Evolutionary conservation across 805 yeast genomes (phyloP).

Genomic region (Hermanozyma aechmeae): DNA sequence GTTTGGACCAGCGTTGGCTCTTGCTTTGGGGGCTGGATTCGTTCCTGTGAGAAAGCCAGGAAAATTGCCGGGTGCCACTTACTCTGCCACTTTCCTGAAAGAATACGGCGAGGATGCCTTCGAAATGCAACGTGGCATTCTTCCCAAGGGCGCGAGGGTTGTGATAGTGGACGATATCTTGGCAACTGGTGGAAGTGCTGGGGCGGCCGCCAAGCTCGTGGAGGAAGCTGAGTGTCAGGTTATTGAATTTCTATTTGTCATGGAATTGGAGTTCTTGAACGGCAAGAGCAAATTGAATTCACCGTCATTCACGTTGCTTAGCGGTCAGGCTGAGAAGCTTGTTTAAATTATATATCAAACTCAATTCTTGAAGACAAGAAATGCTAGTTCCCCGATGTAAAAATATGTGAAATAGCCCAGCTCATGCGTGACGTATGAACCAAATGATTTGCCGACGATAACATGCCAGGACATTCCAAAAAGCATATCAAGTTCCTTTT

Average conservation of each 20-base stretch:
- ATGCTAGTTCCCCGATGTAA: constrained; percentile 61
- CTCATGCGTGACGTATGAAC: constrained; percentile 73
- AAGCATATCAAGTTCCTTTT: constrained; percentile 55
- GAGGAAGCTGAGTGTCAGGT: constrained; percentile 57
- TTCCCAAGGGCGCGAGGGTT: constrained; percentile 73
- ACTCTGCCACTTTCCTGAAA: constrained; percentile 66
- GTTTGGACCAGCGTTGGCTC: constrained; percentile 92
- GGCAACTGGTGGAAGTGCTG: constrained; percentile 97
- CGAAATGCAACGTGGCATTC: constrained; percentile 78
- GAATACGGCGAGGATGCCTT: constrained; percentile 90
- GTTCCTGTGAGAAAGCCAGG: constrained; percentile 95
- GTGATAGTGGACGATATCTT: constrained; percentile 91
- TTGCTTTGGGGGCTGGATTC: constrained; percentile 82
- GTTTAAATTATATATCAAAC: too few species aligned
- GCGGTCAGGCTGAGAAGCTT: constrained; percentile 60
- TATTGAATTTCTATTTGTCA: constrained; percentile 74
- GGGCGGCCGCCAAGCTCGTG: constrained; percentile 85
- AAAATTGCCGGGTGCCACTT: constrained; percentile 82
- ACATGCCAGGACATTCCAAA: constrained; percentile 77
- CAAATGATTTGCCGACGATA: constrained; percentile 71
- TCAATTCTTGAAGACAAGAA: constrained; percentile 55
- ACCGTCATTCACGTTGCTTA: constrained; percentile 81
- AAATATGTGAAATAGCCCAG: constrained; percentile 64
- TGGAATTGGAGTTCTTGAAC: constrained; percentile 91
- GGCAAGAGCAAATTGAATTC: constrained; percentile 84